phyloP scores from a whole-genome alignment of 805 yeast genomes.

The Saccharomycopsis vini region DNA sequence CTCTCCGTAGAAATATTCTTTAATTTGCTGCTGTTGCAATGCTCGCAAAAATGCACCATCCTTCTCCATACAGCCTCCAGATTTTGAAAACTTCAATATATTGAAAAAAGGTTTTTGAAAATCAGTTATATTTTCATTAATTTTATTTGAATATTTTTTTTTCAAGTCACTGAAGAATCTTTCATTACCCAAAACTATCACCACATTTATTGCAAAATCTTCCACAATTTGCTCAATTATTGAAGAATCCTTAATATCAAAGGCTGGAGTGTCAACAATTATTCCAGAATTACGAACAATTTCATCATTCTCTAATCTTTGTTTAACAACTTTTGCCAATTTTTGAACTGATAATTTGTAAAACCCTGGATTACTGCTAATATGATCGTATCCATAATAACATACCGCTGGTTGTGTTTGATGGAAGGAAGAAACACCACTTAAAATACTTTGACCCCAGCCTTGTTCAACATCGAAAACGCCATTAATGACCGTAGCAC shows the following conservation, averaged over 20 bases:
- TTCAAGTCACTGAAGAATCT: conserved; percentile 54
- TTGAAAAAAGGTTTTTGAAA: conserved; percentile 24
- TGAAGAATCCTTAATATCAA: conserved; percentile 40
- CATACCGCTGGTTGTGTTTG: conserved; percentile 88
- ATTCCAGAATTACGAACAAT: conserved; percentile 42
- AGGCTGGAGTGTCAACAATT: conserved; percentile 68
- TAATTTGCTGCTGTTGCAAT: conserved; percentile 65
- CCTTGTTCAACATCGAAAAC: conserved; percentile 66
- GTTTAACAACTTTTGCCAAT: conserved; percentile 29
- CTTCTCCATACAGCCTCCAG: conserved; percentile 70
- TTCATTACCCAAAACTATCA: conserved; percentile 73
- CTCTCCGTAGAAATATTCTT: conserved; percentile 85
- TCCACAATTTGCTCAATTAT: conserved; percentile 49
- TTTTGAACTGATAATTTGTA: conserved; percentile 24
- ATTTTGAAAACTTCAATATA: conserved; percentile 54
- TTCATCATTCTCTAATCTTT: conserved; percentile 43
- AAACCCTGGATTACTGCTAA: conserved; percentile 39
- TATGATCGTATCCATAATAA: conserved; percentile 61
- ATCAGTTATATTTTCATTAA: conserved; percentile 26
- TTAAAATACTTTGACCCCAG: conserved; percentile 72
- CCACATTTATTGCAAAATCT: conserved; percentile 46
- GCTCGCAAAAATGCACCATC: conserved; percentile 64
- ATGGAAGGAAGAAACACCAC: conserved; percentile 68
- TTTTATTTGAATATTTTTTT: conserved; percentile 32
- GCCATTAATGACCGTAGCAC: conserved; percentile 80